A percentile compares a stretch with the other conserved stretches of the same genome.
Evolutionary conservation across 2,329 filamentous ascomycete genomes (phyloP).

Genomic region (Myriosclerotinia curreyana): DNA sequence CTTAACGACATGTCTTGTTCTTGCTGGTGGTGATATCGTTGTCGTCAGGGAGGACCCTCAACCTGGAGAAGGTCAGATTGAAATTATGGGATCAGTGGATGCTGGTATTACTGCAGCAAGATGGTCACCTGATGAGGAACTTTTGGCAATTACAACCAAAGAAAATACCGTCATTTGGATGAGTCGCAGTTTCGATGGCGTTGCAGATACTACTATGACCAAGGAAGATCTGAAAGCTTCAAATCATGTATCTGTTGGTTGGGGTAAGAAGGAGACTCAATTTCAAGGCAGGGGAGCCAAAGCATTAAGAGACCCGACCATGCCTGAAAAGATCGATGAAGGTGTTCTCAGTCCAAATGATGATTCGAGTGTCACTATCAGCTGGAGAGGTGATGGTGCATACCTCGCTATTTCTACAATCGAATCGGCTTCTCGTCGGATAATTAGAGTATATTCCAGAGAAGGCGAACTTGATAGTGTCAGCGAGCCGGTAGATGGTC

Average conservation of each 20-base stretch:
- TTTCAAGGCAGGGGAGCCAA: conserved; percentile 89
- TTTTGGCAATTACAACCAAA: conserved; percentile 78
- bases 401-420: conserved; percentile 84
- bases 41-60: conserved; percentile 71
- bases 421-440: conserved; percentile 65
- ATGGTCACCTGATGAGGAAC: conserved; percentile 95
- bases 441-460: conserved; percentile 85
- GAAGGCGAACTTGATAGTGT: conserved; percentile 90
- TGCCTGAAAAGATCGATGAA: conserved; percentile 87
- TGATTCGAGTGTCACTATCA: conserved; percentile 68
- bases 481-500: conserved; percentile 87
- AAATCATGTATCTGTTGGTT: conserved; percentile 92
- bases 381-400: conserved; percentile 91
- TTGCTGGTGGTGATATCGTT: conserved; percentile 88
- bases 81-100: conserved; percentile 93
- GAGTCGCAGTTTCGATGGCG: conserved; percentile 84
- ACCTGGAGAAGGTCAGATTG: conserved; percentile 72
- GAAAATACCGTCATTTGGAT: conserved; percentile 82
- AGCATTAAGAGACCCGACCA: conserved; percentile 86
- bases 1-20: conserved; percentile 72
- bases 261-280: conserved; percentile 97
- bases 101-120: conserved; percentile 83
- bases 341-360: conserved; percentile 74
- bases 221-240: conserved; percentile 79
- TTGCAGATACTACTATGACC: conserved; percentile 70